Base-by-base conservation (phyloP, 768 basidiomycete genomes). In the Bullera alba region DNA sequence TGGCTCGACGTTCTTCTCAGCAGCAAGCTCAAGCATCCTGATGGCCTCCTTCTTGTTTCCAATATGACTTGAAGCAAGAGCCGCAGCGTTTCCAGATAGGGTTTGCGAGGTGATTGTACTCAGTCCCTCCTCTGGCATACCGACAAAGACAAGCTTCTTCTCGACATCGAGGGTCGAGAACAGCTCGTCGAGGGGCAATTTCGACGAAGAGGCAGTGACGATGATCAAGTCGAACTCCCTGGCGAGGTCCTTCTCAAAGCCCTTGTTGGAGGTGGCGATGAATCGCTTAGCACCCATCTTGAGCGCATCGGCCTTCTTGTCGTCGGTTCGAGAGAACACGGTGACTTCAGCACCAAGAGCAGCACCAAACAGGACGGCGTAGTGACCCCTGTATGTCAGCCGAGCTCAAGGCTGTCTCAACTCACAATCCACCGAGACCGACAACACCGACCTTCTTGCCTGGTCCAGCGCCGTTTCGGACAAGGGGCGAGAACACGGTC, bases 371-470 rank as follows among this genome's bases (percentile, higher is more conserved):
- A 78, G 59, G 41, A 78, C 57, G 15, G 65, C 70, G 52, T 70
- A 72, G 49, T 72, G 70, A 28, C 70, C 70, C 25, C 62, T 64
- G 25, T 7, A 23, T 2, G 28, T 2, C 3, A 28, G 27, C 28
- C 22, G 8, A 37, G 12, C 43, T 26, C 29, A 29, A 22, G 25
- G 6, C 12, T 19, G 21, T 44, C 27, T 35, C 30, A 45, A 60
- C 58, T 50, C 44, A 62, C 61, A 83, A 73, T 17, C 82, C 83
- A 30, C 83, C 83, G 30, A 85, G 77, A 36, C 83, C 83, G 54
- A 84, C 74, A 36, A 85, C 70, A 37, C 82, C 84, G 56, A 85
- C 79, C 53, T 76, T 78, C 73, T 80, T 82, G 36, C 82, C 83
- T 1, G 80, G 79, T 0, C 81, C 81, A 49, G 57, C 65, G 25